Evolutionary conservation across 345 rosid species (phyloP).

Genomic region (Lenwebbia sp.): DNA sequence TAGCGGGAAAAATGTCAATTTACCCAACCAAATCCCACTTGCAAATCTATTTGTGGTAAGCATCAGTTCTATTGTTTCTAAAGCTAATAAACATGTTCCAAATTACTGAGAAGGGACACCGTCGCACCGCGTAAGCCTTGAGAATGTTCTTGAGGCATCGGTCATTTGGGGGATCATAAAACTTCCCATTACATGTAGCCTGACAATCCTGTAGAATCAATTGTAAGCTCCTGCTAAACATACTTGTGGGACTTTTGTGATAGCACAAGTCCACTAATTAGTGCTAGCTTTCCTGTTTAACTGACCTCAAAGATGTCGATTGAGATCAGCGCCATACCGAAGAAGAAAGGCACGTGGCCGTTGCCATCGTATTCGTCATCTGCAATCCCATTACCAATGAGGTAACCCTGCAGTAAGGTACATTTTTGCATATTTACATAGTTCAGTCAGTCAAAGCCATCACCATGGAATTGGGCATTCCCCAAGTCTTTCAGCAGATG

Average conservation of each 20-base stretch:
- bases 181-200: slow-evolving; percentile 25
- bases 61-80: not conserved
- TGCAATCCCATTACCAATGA: slow-evolving; percentile 31
- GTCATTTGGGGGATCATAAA: not conserved
- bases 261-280: not conserved
- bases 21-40: not conserved
- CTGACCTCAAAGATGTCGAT: slow-evolving; percentile 10
- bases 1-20: not conserved
- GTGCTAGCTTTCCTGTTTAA: not conserved
- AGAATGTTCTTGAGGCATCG: slow-evolving; percentile 1
- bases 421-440: not conserved
- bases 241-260: not conserved
- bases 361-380: slow-evolving; percentile 8
- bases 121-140: slow-evolving; percentile 16
- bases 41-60: not conserved
- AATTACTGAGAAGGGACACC: not conserved
- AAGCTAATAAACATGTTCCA: not conserved
- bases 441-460: not conserved
- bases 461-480: not conserved
- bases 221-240: not conserved
- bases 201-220: slow-evolving; percentile 13
- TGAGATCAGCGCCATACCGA: slow-evolving; percentile 37
- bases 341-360: slow-evolving; percentile 17
- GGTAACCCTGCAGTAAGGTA: slow-evolving; percentile 22
- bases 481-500: not conserved